These are phyloP conservation scores for Gymnopus androsaceus DNA, from an alignment of 1,284 basidiomycete genomes.

Conservation along the genomic window DNA sequence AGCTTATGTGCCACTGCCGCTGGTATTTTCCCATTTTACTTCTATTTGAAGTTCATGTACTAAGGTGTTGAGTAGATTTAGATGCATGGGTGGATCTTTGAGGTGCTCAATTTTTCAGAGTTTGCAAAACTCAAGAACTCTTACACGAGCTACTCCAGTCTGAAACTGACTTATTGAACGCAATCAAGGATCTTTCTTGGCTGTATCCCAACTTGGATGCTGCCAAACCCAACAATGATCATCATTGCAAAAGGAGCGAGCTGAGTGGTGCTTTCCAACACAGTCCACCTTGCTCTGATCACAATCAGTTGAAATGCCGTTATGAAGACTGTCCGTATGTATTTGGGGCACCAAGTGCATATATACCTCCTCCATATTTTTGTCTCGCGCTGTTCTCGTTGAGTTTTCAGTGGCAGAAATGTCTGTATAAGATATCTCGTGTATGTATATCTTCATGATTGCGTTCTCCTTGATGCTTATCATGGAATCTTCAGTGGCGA, in stretches of 20 bases:
- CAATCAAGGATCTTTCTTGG: neutral
- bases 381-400: neutral
- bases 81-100: neutral
- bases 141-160: neutral
- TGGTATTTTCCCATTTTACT: too few species aligned
- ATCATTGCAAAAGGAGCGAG: neutral
- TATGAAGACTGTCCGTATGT: neutral
- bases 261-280: neutral
- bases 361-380: neutral
- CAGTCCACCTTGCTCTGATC: neutral
- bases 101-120: neutral
- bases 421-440: slow-evolving; percentile 1
- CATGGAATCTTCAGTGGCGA: too few species aligned
- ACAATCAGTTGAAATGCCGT: neutral
- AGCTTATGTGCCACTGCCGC: neutral
- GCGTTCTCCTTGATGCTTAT: too few species aligned
- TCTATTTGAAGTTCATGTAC: too few species aligned
- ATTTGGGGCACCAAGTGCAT: slow-evolving; percentile 3
- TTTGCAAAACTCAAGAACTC: neutral
- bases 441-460: too few species aligned
- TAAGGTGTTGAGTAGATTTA: neutral
- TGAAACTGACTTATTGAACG: neutral
- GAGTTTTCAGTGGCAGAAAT: neutral
- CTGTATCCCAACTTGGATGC: neutral
- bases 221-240: neutral